A percentile compares a stretch with the other conserved stretches of the same genome.
Evolutionary conservation across 768 basidiomycete species (phyloP).

Genomic region (Mycena capillaripes): DNA sequence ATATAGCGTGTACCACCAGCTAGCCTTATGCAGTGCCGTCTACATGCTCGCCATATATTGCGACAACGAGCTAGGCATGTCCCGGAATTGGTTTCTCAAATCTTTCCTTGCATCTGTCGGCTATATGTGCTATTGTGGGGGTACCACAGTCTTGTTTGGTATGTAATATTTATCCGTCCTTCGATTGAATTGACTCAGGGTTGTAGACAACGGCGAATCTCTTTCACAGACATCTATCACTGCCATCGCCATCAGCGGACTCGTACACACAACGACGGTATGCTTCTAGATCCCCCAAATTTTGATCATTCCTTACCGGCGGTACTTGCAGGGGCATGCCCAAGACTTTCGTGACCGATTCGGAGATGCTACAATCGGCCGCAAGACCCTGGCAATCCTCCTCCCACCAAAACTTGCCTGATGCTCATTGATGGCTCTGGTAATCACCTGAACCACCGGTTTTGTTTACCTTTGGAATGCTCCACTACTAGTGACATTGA

Average conservation of each 20-base stretch:
- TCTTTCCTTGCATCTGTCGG: slow-evolving; percentile 37
- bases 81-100: slow-evolving; percentile 36
- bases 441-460: slow-evolving; percentile 31
- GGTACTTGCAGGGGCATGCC: slow-evolving; percentile 36
- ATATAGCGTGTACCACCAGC: slow-evolving; percentile 31
- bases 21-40: slow-evolving; percentile 31
- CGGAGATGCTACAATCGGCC: slow-evolving; percentile 41
- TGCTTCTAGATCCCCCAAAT: slow-evolving; percentile 15
- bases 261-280: slow-evolving; percentile 53
- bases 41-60: slow-evolving; percentile 39
- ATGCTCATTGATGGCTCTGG: slow-evolving; percentile 36
- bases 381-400: slow-evolving; percentile 39
- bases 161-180: neutral
- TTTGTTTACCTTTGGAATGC: slow-evolving; percentile 37
- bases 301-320: neutral
- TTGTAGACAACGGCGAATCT: slow-evolving; percentile 32
- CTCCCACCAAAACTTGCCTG: slow-evolving; percentile 37
- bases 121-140: slow-evolving; percentile 42
- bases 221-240: slow-evolving; percentile 31
- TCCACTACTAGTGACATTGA: slow-evolving; percentile 11
- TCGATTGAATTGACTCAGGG: neutral
- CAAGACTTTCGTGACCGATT: slow-evolving; percentile 41
- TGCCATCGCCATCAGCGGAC: slow-evolving; percentile 47
- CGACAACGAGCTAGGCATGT: slow-evolving; percentile 39
- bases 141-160: slow-evolving; percentile 40